Evolutionary conservation across 805 yeast genomes (phyloP), one percentile per base, ranked within the genome.

Genomic region (Sugiyamaella americana): DNA sequence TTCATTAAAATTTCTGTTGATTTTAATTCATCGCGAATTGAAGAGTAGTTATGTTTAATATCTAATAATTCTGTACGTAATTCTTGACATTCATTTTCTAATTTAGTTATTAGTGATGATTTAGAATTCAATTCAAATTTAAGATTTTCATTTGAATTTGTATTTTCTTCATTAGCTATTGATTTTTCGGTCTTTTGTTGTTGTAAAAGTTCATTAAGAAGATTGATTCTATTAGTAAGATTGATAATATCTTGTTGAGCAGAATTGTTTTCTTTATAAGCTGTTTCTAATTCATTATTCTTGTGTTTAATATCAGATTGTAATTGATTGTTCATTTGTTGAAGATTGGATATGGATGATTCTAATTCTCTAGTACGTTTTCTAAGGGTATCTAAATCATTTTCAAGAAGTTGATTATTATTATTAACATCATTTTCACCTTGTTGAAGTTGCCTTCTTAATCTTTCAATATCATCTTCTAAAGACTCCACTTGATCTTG

Each of bases 1-100:
- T 45, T 51, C 38, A 50, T 21, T 13, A 51, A 45, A 13, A 44
- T 23, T 20, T 50, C 41, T 13, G 44, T 48, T 2, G 48, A 43
- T 13, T 36, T 37, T 8, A 52, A 45, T 20, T 52, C 54, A 19
- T 45, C 41, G 18, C 47, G 41, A 40, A 21, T 13, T 3, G 26
- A 20, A 36, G 30, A 30, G 16, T 40, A 18, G 40, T n/a, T n/a
- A 34, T 29, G 20, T 16, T 54, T 46, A 13, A 37, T 26, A 34
- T 46, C 34, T 11, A 41, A 35, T 6, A 47, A 37, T 23, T 37
- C 30, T n/a, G 40, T 40, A 24, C 18, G 40, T 10, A 26, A 26
- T 26, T 8, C 32, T 13, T 26, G 11, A 26, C 32, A 26, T 13
- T 26, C 32, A 26, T 8, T 26, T 26, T 26, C 32, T 8, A 26